These are phyloP conservation scores for Penicillium sclerotiorum DNA, from an alignment of 2,329 filamentous ascomycete species.

Conservation along the genomic window DNA sequence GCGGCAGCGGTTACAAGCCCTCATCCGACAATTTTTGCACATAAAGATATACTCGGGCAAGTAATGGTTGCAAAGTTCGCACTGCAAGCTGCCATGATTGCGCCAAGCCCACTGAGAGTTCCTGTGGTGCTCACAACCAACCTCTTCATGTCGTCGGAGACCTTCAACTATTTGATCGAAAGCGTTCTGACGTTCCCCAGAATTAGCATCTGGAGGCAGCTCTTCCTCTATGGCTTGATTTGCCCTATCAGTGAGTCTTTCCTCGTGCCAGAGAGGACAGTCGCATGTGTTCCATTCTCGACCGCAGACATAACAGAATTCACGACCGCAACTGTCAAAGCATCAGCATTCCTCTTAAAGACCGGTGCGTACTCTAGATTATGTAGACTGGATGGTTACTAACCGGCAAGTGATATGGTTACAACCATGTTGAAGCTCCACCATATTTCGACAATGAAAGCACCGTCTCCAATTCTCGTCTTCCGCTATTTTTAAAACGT, in stretches of 20 bases:
- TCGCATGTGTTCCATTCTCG: neutral
- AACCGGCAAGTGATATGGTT: constrained; percentile 23
- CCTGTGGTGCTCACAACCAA: neutral
- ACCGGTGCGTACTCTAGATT: no score
- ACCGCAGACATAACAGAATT: constrained; percentile 6
- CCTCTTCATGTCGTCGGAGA: neutral
- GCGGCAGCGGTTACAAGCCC: neutral
- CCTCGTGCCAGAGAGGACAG: constrained; percentile 11
- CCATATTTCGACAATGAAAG: constrained; percentile 19
- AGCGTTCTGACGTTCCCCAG: neutral
- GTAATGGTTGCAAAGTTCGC: neutral
- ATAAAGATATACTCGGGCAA: neutral
- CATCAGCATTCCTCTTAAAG: constrained; percentile 18
- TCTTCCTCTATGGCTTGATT: constrained; percentile 11
- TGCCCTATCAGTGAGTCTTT: constrained; percentile 8
- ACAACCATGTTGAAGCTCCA: constrained; percentile 17
- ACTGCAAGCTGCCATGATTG: neutral
- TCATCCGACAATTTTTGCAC: neutral
- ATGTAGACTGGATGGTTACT: neutral
- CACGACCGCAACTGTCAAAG: neutral
- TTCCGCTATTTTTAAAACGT: constrained; percentile 13
- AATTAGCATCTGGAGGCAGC: constrained; percentile 1
- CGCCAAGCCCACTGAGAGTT: constrained; percentile 13
- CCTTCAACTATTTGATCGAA: constrained; percentile 8
- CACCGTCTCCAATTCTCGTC: constrained; percentile 15